Base-by-base conservation (phyloP, 2,329 filamentous ascomycete species). In the Mycocentrospora acerina region DNA sequence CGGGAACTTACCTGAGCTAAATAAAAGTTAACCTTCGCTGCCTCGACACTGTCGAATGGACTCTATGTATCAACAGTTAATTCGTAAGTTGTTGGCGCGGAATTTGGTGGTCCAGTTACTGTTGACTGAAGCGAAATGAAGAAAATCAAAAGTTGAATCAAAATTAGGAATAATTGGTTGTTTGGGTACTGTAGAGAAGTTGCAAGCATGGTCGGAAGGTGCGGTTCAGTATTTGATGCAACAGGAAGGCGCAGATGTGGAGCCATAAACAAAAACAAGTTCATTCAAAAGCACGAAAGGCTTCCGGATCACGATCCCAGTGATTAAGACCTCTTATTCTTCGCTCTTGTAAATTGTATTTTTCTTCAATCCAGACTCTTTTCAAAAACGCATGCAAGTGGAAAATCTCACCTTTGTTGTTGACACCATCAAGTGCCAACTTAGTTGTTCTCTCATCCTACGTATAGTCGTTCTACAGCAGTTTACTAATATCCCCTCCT, bases 381-480 rank as follows among this genome's bases (percentile, higher is more conserved):
- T 22, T 35, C 37, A 71, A 47, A 40, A 71, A 71, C 12, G 60
- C 61, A 25, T 76, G 70, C 25, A 85, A 63, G 51, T 71, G 74
- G 19, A 69, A 66, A n/a, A 84, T 55, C 54, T 83, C 81, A 25
- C 67, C 67, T 15, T 65, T 63, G 51, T 85, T 80, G 15, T 66
- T 66, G 2, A 63, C 68, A 29, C 71, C 68, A 41, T 77, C 66
- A 1, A 84, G 78, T 12, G 79, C 79, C 1, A 81, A 71, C 59
- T 83, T 70, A 37, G 85, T 72, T 22, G 61, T 66, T 0, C 81
- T 81, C 16, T 79, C 72, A 55, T 85, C 81, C 60, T 81, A 84
- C 2, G 80, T 80, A 54, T 79, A 80, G 1, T 80, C 81, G 57
- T 78, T 73, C 81, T 82, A 85, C 2, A 85, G 67, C 13, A 85